A percentile compares a stretch with the other conserved stretches of the same genome.
These are phyloP conservation scores for Neurospora sp. DNA, from an alignment of 495 filamentous ascomycete species.

Conservation along the genomic window DNA sequence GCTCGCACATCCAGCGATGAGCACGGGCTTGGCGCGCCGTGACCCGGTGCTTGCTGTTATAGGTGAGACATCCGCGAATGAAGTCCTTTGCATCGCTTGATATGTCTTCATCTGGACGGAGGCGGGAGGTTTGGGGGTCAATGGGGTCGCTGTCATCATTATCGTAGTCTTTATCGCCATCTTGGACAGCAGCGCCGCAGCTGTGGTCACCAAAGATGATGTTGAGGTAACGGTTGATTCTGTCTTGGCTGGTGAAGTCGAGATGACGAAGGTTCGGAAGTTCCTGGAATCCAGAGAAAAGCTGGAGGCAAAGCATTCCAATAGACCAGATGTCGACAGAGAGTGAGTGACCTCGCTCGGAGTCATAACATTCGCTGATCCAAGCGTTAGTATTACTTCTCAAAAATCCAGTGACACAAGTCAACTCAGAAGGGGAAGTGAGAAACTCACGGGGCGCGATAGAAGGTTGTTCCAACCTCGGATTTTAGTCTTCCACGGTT, in stretches of 20 bases:
- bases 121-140: neutral
- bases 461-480: slow-evolving; percentile 53
- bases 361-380: slow-evolving; percentile 15
- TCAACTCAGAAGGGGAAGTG: neutral
- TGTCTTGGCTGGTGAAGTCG: slow-evolving; percentile 7
- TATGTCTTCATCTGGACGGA: slow-evolving; percentile 59
- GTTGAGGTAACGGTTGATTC: slow-evolving; percentile 7
- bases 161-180: neutral
- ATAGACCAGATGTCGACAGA: slow-evolving; percentile 41
- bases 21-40: slow-evolving; percentile 67
- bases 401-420: neutral
- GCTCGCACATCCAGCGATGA: slow-evolving; percentile 44
- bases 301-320: slow-evolving; percentile 23
- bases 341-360: slow-evolving; percentile 14
- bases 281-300: slow-evolving; percentile 12
- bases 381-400: neutral
- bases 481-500: slow-evolving; percentile 47
- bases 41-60: slow-evolving; percentile 59
- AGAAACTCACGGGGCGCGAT: slow-evolving; percentile 58
- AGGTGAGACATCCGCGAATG: slow-evolving; percentile 63
- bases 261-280: slow-evolving; percentile 2
- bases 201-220: slow-evolving; percentile 42
- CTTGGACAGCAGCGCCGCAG: neutral
- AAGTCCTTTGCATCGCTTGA: slow-evolving; percentile 62
- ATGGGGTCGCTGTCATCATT: neutral